Evolutionary conservation across 2,329 filamentous ascomycete genomes (phyloP).

Genomic region (Pseudogymnoascus verrucosus): DNA sequence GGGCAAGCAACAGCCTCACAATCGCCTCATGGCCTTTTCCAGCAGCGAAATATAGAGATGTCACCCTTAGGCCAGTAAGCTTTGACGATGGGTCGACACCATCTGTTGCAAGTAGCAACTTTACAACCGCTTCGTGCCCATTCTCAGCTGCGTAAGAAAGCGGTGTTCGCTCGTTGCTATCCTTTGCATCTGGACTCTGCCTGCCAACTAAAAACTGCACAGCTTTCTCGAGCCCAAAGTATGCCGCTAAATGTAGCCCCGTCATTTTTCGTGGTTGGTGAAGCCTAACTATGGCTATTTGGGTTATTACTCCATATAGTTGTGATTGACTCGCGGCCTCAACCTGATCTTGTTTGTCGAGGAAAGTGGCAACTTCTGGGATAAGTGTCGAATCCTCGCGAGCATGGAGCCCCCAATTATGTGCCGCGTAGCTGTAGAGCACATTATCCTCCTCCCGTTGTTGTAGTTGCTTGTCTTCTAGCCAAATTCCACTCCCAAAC

Average conservation of each 20-base stretch:
- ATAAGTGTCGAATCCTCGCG: slow-evolving; percentile 10
- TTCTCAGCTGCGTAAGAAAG: neutral
- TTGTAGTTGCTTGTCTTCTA: slow-evolving; percentile 8
- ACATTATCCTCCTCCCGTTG: slow-evolving; percentile 8
- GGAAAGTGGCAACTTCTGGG: slow-evolving; percentile 10
- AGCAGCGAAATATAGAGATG: neutral
- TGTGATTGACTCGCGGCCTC: slow-evolving; percentile 10
- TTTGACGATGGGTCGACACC: neutral
- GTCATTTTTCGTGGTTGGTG: neutral
- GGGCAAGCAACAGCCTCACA: neutral
- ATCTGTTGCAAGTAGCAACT: neutral
- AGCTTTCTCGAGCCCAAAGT: neutral
- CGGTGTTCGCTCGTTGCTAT: neutral
- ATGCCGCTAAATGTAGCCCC: slow-evolving; percentile 11
- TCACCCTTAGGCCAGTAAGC: neutral
- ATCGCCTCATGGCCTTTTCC: neutral
- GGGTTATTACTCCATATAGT: neutral
- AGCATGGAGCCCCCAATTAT: slow-evolving; percentile 16
- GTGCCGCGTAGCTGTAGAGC: slow-evolving; percentile 17
- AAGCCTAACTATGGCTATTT: neutral
- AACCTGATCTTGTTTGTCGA: slow-evolving; percentile 6
- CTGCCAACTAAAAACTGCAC: neutral
- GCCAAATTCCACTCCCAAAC: slow-evolving; percentile 18
- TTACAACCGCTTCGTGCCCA: neutral
- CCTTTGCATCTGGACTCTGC: neutral